A percentile compares a stretch with the other conserved stretches of the same genome.
These are phyloP conservation scores for Chaetomidium leptoderma DNA, from an alignment of 495 filamentous ascomycete genomes.

Conservation along the genomic window DNA sequence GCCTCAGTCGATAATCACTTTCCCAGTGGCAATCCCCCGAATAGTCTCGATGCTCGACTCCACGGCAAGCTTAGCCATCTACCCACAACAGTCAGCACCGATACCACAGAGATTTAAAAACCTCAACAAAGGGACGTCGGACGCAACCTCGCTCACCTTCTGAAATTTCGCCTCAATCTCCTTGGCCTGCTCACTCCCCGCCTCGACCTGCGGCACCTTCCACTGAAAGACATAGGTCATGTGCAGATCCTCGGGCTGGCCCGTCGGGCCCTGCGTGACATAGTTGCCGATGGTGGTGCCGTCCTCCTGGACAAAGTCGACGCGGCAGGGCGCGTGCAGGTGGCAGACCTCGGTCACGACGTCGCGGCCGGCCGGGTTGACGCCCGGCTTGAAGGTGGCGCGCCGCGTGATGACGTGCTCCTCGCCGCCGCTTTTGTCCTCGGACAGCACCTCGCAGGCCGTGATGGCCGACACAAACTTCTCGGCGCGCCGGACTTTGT, in stretches of 20 bases:
- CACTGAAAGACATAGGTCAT: slow-evolving; percentile 44
- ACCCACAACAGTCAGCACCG: slow-evolving; percentile 18
- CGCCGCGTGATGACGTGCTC: slow-evolving; percentile 28
- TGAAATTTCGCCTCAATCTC: slow-evolving; percentile 30
- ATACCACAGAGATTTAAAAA: no score
- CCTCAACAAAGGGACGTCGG: no score
- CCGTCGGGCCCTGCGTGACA: slow-evolving; percentile 29
- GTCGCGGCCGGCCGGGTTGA: slow-evolving; percentile 10
- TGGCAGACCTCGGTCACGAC: slow-evolving; percentile 29
- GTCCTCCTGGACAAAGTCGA: slow-evolving; percentile 38
- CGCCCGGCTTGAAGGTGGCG: slow-evolving; percentile 30
- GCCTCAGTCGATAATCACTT: slow-evolving; percentile 4
- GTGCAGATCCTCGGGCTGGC: slow-evolving; percentile 25
- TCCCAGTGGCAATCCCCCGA: slow-evolving; percentile 31
- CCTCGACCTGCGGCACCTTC: slow-evolving; percentile 29
- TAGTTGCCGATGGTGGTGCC: slow-evolving; percentile 38
- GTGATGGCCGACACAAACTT: slow-evolving; percentile 42
- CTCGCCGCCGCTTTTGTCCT: slow-evolving; percentile 10
- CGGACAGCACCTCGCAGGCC: slow-evolving; percentile 32
- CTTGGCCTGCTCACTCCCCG: slow-evolving; percentile 29
- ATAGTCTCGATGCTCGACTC: slow-evolving; percentile 38
- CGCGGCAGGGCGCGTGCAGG: slow-evolving; percentile 31
- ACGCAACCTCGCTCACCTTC: no score
- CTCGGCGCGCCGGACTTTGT: slow-evolving; percentile 37
- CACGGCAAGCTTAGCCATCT: slow-evolving; percentile 41